These are phyloP conservation scores for Nitzschia sp. DNA, from an alignment of 108 stramenopile species.

Conservation along the genomic window DNA sequence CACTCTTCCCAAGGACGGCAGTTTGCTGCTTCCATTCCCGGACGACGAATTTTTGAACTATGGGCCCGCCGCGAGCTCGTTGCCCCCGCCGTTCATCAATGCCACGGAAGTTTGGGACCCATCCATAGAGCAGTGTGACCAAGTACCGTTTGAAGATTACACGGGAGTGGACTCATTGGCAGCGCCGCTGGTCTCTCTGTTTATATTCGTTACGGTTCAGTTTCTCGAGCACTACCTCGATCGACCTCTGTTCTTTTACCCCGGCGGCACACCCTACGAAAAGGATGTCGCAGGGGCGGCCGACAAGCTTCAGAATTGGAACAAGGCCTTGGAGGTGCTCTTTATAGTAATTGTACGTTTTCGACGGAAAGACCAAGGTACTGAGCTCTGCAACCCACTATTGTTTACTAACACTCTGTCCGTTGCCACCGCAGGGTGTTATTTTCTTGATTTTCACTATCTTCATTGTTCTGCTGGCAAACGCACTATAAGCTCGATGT, in stretches of 20 bases:
- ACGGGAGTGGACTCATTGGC: conserved; percentile 77
- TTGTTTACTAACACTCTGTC: neutral
- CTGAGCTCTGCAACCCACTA: neutral
- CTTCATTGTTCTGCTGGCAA: neutral
- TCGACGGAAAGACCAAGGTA: no score
- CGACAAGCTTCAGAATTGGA: conserved; percentile 2
- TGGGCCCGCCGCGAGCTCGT: conserved; percentile 43
- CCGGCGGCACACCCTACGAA: conserved; percentile 15
- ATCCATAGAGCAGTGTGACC: conserved; percentile 53
- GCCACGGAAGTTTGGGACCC: conserved; percentile 61
- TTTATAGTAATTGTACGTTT: conserved; percentile 1
- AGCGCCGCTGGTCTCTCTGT: conserved; percentile 38
- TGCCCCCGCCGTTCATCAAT: conserved; percentile 54
- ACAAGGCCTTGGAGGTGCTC: neutral
- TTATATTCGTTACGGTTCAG: conserved; percentile 30
- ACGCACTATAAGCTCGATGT: neutral
- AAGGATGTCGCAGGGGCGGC: conserved; percentile 19
- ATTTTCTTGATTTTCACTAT: conserved; percentile 9
- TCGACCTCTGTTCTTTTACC: conserved; percentile 23
- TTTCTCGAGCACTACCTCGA: conserved; percentile 15
- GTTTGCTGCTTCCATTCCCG: conserved; percentile 55
- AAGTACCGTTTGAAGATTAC: conserved; percentile 55
- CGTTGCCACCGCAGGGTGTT: neutral
- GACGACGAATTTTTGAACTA: conserved; percentile 56
- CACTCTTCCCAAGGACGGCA: conserved; percentile 77